Evolutionary conservation across 129 eudicot species (phyloP), one percentile per base, ranked within the genome.

Genomic region (Sambucus nigra): DNA sequence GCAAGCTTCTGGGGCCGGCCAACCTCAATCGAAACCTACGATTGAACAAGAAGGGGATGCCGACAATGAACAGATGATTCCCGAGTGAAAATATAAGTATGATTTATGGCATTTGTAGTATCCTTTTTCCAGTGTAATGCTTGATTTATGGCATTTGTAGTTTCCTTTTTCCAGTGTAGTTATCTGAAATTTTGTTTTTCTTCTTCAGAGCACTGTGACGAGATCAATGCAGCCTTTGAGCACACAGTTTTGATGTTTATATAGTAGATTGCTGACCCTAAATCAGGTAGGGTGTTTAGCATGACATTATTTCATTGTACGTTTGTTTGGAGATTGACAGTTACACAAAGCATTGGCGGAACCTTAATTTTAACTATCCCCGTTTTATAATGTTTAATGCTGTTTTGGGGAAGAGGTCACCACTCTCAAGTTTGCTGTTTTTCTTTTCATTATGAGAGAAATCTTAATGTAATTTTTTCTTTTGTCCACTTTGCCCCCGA

Each of bases 1-100:
- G 66, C 78, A 79, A 59, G 86, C 86, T 25, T 81, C 86, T 26
- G 81, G 81, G 17, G 42, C 79, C 2, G 68, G 59, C 15, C 42
- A 26, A 31, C 64, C 27, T 28, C 82, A 79, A 10, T 41, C 76
- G 12, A 61, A 81, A 61, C 83, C 77, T 22, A 65, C 50, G 38
- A 50, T 76, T 15, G 80, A 76, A 52, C 63, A 63, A 47, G 83
- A 67, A 59, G 75, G 71, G 4, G 77, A 81, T 19, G 77, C 80
- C 16, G 80, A 76, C 61, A 69, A 76, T 55, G 80, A 80, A 65
- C 72, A 59, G 15, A 59, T 80, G 57, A 75, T 80, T 57, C 74
- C 76, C n/a, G 77, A 76, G 33, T 76, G 76, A 76, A 22, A n/a
- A 38, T 25, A 5, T 19, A 1, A 16, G 21, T 52, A n/a, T 28